A percentile compares a stretch with the other conserved stretches of the same genome.
phyloP scores from a whole-genome alignment of 2,329 filamentous ascomycete genomes.

The Exserohilum turcica region DNA sequence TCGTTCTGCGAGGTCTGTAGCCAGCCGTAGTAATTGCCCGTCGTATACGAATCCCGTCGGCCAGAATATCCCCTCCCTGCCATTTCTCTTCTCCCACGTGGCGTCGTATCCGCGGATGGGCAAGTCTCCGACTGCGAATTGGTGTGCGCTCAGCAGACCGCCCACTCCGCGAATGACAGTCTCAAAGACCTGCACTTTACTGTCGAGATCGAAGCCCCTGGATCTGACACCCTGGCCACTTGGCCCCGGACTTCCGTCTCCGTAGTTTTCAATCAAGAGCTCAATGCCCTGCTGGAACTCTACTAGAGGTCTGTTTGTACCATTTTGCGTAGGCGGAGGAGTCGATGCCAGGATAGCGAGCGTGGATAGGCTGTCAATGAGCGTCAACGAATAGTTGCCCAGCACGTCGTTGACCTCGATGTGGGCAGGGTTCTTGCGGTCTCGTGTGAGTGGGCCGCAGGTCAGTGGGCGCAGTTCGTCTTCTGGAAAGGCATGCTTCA shows the following conservation, averaged over 20 bases:
- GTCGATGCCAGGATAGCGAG: conserved; percentile 88
- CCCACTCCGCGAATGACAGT: conserved; percentile 94
- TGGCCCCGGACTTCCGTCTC: conserved; percentile 75
- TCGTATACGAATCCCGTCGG: conserved; percentile 80
- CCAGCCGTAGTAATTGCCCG: conserved; percentile 87
- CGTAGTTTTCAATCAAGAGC: conserved; percentile 79
- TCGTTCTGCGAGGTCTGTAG: conserved; percentile 80
- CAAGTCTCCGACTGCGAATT: conserved; percentile 89
- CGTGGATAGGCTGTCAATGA: conserved; percentile 94
- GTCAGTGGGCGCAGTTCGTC: conserved; percentile 90
- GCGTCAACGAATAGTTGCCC: conserved; percentile 93
- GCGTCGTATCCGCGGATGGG: conserved; percentile 81
- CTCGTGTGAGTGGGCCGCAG: conserved; percentile 82
- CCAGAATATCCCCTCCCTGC: conserved; percentile 65
- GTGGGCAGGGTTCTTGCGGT: conserved; percentile 76
- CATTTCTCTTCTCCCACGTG: conserved; percentile 40
- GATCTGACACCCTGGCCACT: conserved; percentile 73
- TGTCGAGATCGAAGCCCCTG: conserved; percentile 89
- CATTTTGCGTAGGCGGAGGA: conserved; percentile 60
- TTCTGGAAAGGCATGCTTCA: conserved; percentile 90
- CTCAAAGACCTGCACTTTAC: conserved; percentile 98
- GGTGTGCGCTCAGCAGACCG: conserved; percentile 86
- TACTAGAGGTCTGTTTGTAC: conserved; percentile 56
- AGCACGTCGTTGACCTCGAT: conserved; percentile 93
- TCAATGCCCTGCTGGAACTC: conserved; percentile 80